Percentiles rank a stretch among this genome's conserved stretches.
Conservation (phyloP, 1,284 basidiomycete species). For the Vanrija sp. region DNA sequence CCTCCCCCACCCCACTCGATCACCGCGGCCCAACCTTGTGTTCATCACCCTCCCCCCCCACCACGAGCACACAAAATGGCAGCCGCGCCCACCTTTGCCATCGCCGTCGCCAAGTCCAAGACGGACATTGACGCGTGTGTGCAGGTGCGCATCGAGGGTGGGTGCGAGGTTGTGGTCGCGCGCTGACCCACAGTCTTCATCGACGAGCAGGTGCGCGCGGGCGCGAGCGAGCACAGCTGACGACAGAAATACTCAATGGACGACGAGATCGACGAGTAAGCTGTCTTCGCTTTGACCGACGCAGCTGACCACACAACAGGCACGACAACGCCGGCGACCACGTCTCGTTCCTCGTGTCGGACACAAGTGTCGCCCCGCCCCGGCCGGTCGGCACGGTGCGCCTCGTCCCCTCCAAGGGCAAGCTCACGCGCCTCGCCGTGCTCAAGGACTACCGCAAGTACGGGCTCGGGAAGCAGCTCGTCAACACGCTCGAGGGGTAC, state of each 20-base stretch:
- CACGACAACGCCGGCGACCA: constrained; percentile 8
- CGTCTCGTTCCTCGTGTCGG: constrained; percentile 9
- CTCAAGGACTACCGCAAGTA: constrained; percentile 31
- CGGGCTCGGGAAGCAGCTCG: constrained; percentile 40
- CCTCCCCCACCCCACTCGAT: neutral
- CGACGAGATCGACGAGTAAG: constrained; percentile 41
- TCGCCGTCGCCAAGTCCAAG: constrained; percentile 30
- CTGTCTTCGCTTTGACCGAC: neutral
- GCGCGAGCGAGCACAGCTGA: neutral
- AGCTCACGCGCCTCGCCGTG: constrained; percentile 43
- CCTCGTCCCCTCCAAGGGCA: constrained; percentile 34
- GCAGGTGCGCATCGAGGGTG: constrained; percentile 44
- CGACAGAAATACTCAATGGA: constrained; percentile 36
- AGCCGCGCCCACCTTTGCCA: constrained; percentile 15
- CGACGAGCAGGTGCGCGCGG: constrained; percentile 40
- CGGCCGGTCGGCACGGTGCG: constrained; percentile 44
- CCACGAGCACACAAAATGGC: neutral
- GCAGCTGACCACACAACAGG: neutral
- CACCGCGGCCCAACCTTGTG: too few species aligned
- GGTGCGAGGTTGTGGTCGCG: neutral
- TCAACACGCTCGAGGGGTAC: constrained; percentile 28
- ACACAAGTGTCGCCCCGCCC: constrained; percentile 11
- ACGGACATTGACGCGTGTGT: constrained; percentile 42
- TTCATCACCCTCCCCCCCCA: too few species aligned
- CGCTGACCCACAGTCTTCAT: constrained; percentile 35